phyloP scores from a whole-genome alignment of 441 rosid genomes.

The Populus hybrid region DNA sequence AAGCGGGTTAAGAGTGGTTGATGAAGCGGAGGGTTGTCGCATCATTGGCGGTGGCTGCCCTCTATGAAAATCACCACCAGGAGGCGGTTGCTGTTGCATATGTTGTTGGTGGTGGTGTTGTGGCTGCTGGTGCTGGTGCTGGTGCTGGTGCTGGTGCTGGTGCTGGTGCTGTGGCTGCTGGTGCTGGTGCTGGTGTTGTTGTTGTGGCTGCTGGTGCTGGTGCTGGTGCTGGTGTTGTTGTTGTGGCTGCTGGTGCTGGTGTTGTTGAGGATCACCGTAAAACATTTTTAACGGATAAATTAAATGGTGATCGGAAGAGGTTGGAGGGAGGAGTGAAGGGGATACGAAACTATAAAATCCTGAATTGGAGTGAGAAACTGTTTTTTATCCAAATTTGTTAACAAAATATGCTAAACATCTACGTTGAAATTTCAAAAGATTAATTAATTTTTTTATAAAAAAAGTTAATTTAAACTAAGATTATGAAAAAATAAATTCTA shows the following conservation, averaged over 20 bases:
- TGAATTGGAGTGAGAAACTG: background rate
- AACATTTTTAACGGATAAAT: constrained; percentile 24
- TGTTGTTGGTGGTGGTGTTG: background rate
- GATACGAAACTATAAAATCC: background rate
- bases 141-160: too few species aligned
- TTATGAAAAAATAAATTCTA: background rate
- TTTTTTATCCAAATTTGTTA: too few species aligned
- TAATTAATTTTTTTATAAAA: too few species aligned
- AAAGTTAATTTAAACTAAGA: too few species aligned
- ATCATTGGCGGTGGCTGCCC: constrained; percentile 67
- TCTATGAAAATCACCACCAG: constrained; percentile 38
- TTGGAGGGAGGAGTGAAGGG: background rate
- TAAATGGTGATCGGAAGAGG: background rate
- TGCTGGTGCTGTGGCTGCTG: too few species aligned
- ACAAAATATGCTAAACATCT: background rate
- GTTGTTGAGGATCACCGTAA: constrained; percentile 51
- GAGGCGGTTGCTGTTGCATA: constrained; percentile 7
- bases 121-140: too few species aligned
- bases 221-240: too few species aligned
- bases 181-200: too few species aligned
- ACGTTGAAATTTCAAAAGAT: background rate
- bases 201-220: too few species aligned
- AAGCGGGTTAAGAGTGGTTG: constrained; percentile 52
- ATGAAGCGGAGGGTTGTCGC: constrained; percentile 89
- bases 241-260: constrained; percentile 6